Evolutionary conservation across 2,329 filamentous ascomycete genomes (phyloP), one percentile per base, ranked within the genome.

Genomic region (Colletotrichum spinosum): DNA sequence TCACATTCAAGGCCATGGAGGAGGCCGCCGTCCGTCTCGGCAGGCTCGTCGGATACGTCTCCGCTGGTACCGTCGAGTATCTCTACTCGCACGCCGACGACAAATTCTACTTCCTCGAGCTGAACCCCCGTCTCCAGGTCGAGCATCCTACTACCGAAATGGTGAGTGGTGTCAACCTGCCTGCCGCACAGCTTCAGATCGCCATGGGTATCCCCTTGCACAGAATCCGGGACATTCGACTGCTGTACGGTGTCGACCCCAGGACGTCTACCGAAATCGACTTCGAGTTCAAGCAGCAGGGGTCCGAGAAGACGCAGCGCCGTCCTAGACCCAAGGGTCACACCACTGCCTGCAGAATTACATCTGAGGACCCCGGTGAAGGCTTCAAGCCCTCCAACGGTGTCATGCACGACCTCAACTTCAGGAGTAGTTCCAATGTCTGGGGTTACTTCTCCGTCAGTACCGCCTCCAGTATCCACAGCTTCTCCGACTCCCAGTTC

Each of bases 371-470:
- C 78, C 96, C 96, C 9, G 96, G 97, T 74, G 96, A 99, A 85
- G 96, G 96, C 57, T 99, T 99, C 89, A 99, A 99, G 88, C 96
- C 96, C 64, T 99, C 96, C 50, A 97, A 95, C 75, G 96, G 96
- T 89, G 97, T 95, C 57, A 97, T 99, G 89, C 96, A 98, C 83
- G 96, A 99, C 76, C 85, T 99, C 75, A 99, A 99, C 86, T 99
- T 99, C 89, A 89, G 96, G 76, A 97, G 92, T 84, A 97, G 94
- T 78, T 98, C 96, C 69, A 99, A 99, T 72, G 96, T 98, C 61
- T 99, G 96, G 96, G 96, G 96, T 86, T 99, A 99, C 82, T 99
- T 99, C 89, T 99, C 96, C 57, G 96, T 99, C 78, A 93, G 94
- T 83, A 96, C 94, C 9, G 91, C 94, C 60, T 95, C 94, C 83